Evolutionary conservation across 768 basidiomycete genomes (phyloP).

Genomic region (Mrakia frigida): DNA sequence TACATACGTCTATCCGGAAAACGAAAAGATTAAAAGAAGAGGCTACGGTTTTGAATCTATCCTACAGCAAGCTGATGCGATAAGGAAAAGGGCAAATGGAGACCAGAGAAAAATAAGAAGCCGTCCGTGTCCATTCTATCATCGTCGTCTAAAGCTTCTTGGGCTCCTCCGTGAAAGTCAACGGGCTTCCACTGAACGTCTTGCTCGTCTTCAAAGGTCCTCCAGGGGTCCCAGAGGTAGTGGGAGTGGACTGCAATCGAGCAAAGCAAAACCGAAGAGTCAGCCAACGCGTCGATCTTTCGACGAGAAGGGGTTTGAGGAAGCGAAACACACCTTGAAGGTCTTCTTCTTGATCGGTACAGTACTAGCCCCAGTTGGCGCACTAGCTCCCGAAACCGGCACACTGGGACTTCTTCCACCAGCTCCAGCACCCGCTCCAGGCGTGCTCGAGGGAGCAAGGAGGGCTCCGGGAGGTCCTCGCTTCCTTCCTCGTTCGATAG

Average conservation of each 20-base stretch:
- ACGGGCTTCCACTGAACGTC: not conserved
- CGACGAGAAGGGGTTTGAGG: not conserved
- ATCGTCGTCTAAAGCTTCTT: not conserved
- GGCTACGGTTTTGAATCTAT: too few species aligned
- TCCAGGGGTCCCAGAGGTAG: not conserved
- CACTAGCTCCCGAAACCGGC: not conserved
- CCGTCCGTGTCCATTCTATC: not conserved
- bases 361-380: not conserved
- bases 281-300: not conserved
- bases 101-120: not conserved
- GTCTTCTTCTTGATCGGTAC: slow-evolving; percentile 13
- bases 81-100: not conserved
- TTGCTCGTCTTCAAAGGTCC: not conserved
- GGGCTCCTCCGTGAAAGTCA: slow-evolving; percentile 6
- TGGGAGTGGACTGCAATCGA: slow-evolving; percentile 7
- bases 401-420: slow-evolving; percentile 2
- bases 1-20: not conserved
- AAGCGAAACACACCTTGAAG: slow-evolving; percentile 19
- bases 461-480: not conserved
- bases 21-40: not conserved
- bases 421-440: too few species aligned
- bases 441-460: not conserved
- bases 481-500: slow-evolving; percentile 20
- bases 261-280: not conserved
- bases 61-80: not conserved